Evolutionary conservation across 2,329 filamentous ascomycete species (phyloP).

Genomic region (Talaromyces marneffei): DNA sequence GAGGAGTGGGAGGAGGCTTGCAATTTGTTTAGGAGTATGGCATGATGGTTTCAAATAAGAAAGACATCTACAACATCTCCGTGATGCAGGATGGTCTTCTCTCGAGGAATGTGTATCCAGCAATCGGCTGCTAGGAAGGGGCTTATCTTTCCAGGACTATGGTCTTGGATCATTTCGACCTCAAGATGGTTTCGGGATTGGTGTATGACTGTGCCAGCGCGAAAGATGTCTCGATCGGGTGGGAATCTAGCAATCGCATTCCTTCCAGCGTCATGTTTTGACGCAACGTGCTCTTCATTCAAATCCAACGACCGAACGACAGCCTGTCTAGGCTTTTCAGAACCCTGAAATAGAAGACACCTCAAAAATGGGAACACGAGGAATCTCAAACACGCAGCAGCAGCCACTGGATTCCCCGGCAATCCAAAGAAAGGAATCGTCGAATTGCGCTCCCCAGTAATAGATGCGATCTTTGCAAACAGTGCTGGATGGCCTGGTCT

Average conservation of each 20-base stretch:
- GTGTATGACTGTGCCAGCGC: conserved; percentile 7
- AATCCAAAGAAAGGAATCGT: conserved; percentile 25
- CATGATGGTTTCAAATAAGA: background rate
- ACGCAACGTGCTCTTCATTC: background rate
- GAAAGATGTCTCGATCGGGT: conserved; percentile 8
- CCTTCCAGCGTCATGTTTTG: background rate
- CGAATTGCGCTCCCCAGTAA: background rate
- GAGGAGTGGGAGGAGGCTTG: conserved; percentile 39
- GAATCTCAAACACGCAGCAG: conserved; percentile 26
- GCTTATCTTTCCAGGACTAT: conserved; percentile 21
- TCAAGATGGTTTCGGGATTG: background rate
- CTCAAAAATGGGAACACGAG: conserved; percentile 24
- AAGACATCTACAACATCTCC: conserved; percentile 17
- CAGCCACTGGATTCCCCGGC: conserved; percentile 25
- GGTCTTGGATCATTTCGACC: conserved; percentile 18
- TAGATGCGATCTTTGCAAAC: conserved; percentile 20
- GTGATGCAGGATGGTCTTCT: conserved; percentile 8
- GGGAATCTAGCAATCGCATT: background rate
- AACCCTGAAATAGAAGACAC: conserved; percentile 10
- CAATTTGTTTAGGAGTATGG: conserved; percentile 19
- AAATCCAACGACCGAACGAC: background rate
- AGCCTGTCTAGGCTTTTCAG: background rate
- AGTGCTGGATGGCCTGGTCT: conserved; percentile 27
- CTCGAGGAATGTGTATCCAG: conserved; percentile 23
- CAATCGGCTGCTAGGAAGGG: conserved; percentile 22